Evolutionary conservation across 2,329 filamentous ascomycete genomes (phyloP).

Genomic region (Fusarium sulawesiense): DNA sequence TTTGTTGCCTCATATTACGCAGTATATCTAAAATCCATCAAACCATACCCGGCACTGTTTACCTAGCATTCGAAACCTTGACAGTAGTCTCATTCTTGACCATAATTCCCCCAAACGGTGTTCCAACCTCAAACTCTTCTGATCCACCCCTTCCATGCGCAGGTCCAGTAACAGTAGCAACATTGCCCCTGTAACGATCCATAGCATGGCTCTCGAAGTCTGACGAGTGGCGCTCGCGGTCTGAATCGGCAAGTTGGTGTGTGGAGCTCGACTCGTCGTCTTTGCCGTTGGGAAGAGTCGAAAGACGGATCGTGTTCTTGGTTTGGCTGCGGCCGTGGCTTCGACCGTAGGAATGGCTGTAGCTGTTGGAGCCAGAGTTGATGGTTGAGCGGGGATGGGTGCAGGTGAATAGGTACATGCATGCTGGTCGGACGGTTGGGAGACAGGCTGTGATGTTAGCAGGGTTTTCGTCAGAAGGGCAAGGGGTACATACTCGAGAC

Average conservation of each 20-base stretch:
- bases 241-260: conserved; percentile 35
- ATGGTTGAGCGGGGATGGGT: conserved; percentile 22
- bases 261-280: conserved; percentile 42
- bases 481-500: conserved; percentile 29
- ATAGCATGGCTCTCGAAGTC: conserved; percentile 42
- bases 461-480: accelerated
- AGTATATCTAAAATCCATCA: not conserved
- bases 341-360: conserved; percentile 5
- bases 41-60: not conserved
- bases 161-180: conserved; percentile 29
- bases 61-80: conserved; percentile 14
- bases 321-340: conserved; percentile 35
- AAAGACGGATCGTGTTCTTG: conserved; percentile 39
- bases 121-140: not conserved
- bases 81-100: conserved; percentile 43
- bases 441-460: conserved; percentile 38
- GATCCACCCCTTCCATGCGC: not conserved
- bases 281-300: conserved; percentile 22
- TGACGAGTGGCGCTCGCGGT: conserved; percentile 9
- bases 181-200: conserved; percentile 28
- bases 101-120: conserved; percentile 32
- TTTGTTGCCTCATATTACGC: not conserved
- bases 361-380: conserved; percentile 32
- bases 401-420: conserved; percentile 37
- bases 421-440: conserved; percentile 38